Conservation (phyloP, 2,329 filamentous ascomycete species). For the Clonostachys byssicola region DNA sequence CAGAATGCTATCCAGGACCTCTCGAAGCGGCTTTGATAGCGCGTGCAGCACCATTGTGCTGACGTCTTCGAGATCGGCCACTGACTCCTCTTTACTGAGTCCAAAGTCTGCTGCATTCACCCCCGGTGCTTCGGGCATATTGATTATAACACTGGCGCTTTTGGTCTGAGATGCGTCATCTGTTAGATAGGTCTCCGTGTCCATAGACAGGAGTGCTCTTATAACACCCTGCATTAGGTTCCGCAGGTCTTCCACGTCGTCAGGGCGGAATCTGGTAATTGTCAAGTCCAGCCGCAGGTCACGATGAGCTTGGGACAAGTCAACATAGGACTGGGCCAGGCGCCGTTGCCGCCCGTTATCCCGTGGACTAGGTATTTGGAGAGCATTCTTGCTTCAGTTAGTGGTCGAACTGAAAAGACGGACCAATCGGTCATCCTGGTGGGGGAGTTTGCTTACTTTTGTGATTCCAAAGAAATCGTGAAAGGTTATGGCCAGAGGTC, state of each 20-base stretch:
- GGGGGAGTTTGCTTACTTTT: too few relatives aligned
- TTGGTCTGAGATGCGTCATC: slow-evolving; percentile 15
- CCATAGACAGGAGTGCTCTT: slow-evolving; percentile 46
- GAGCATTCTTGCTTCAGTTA: slow-evolving; percentile 15
- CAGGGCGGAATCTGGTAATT: slow-evolving; percentile 44
- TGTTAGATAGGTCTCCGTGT: slow-evolving; percentile 42
- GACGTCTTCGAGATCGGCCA: slow-evolving; percentile 7
- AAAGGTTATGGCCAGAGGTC: slow-evolving; percentile 41
- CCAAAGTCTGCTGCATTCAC: not conserved
- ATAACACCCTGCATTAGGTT: slow-evolving; percentile 53
- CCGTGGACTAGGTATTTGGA: slow-evolving; percentile 20
- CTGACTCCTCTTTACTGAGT: slow-evolving; percentile 3
- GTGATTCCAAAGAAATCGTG: slow-evolving; percentile 32
- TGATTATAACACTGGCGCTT: slow-evolving; percentile 6
- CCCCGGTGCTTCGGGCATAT: not conserved
- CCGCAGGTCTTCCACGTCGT: slow-evolving; percentile 43
- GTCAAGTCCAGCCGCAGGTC: slow-evolving; percentile 55
- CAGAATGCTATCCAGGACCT: slow-evolving; percentile 40
- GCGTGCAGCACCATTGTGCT: slow-evolving; percentile 13
- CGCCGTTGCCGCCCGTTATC: slow-evolving; percentile 29
- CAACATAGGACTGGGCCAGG: slow-evolving; percentile 47
- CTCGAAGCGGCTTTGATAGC: slow-evolving; percentile 40
- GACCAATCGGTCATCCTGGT: too few relatives aligned
- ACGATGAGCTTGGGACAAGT: slow-evolving; percentile 49
- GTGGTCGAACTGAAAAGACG: too few relatives aligned